phyloP scores from a whole-genome alignment of 768 basidiomycete species.

The Suillus hirtellus region DNA sequence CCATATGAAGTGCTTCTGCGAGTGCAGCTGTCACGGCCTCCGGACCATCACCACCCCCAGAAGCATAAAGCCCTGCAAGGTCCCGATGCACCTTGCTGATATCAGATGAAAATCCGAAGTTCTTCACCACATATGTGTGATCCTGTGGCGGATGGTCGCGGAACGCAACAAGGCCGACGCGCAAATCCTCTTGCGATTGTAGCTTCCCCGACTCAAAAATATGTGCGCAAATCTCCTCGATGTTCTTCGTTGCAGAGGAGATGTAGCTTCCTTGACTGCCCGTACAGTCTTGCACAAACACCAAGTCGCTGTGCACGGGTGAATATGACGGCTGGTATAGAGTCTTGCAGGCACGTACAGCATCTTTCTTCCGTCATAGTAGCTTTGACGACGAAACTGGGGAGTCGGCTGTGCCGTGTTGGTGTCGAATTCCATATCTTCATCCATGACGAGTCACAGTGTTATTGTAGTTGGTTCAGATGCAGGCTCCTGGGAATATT shows the following conservation, averaged over 20 bases:
- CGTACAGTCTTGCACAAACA: constrained; percentile 95
- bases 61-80: constrained; percentile 82
- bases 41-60: constrained; percentile 92
- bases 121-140: constrained; percentile 90
- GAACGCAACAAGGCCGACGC: constrained; percentile 92
- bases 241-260: constrained; percentile 93
- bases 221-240: constrained; percentile 91
- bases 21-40: constrained; percentile 96
- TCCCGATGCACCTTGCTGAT: constrained; percentile 84
- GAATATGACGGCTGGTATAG: constrained; percentile 17
- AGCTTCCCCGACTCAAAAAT: constrained; percentile 94
- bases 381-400: constrained; percentile 37
- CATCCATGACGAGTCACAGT: constrained; percentile 56
- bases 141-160: constrained; percentile 98
- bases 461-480: background rate
- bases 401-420: constrained; percentile 34
- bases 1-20: constrained; percentile 83
- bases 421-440: constrained; percentile 73
- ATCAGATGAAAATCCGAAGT: constrained; percentile 93
- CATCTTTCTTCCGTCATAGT: constrained; percentile 60
- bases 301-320: constrained; percentile 67
- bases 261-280: constrained; percentile 91
- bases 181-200: constrained; percentile 82
- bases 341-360: constrained; percentile 51
- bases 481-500: background rate